Percentiles rank a stretch among this genome's conserved stretches.
phyloP scores from a whole-genome alignment of 2,329 filamentous ascomycete species.

The Xylariaceae sp. region DNA sequence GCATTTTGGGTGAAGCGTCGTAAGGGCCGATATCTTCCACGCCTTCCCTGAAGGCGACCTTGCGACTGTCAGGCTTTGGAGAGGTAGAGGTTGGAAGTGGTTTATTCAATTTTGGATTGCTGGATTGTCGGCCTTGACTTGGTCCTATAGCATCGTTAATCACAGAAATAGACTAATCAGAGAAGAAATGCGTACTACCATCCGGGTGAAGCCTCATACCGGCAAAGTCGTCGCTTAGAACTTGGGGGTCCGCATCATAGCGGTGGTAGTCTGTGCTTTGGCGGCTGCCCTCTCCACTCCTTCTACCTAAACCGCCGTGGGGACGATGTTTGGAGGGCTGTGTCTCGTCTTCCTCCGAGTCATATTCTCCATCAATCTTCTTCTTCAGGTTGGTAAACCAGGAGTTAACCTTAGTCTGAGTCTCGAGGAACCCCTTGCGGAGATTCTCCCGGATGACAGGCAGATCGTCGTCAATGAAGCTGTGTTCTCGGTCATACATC shows the following conservation, averaged over 20 bases:
- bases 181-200: conserved; percentile 57
- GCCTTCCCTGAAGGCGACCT: conserved; percentile 64
- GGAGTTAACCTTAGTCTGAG: conserved; percentile 87
- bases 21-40: conserved; percentile 86
- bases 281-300: conserved; percentile 66
- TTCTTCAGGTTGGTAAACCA: conserved; percentile 95
- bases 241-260: conserved; percentile 92
- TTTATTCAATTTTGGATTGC: conserved; percentile 79
- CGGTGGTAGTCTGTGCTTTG: conserved; percentile 87
- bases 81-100: conserved; percentile 57
- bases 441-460: conserved; percentile 92
- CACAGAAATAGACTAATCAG: conserved; percentile 50
- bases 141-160: conserved; percentile 49
- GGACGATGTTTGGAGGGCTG: conserved; percentile 43
- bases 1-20: conserved; percentile 64
- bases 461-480: conserved; percentile 94
- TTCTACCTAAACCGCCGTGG: conserved; percentile 42
- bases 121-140: conserved; percentile 53
- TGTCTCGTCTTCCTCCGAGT: conserved; percentile 67
- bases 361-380: conserved; percentile 87
- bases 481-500: conserved; percentile 74
- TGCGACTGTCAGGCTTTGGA: conserved; percentile 57
- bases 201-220: conserved; percentile 68
- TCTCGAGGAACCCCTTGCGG: conserved; percentile 92
- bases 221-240: conserved; percentile 88